Percentiles rank a stretch among this genome's conserved stretches.
Conservation (phyloP, 2,329 filamentous ascomycete genomes). For the Fusarium scirpi region DNA sequence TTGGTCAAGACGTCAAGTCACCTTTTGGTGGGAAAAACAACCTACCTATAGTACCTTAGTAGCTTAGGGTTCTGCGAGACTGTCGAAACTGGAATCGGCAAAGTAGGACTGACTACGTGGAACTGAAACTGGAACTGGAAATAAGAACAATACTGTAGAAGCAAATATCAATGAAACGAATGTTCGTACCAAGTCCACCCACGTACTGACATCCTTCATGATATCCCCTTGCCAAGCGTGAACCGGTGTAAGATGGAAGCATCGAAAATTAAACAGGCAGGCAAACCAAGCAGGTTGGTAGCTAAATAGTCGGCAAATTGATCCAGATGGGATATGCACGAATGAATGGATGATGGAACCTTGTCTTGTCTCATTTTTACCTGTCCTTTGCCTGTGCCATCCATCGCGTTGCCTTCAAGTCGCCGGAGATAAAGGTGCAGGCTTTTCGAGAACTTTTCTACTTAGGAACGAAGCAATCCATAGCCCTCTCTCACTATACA, state of each 20-base stretch:
- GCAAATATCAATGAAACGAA: not conserved
- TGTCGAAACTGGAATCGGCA: not conserved
- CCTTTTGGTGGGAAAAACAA: constrained; percentile 24
- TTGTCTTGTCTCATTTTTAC: constrained; percentile 9
- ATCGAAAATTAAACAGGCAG: constrained; percentile 3
- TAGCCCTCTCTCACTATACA: constrained; percentile 10
- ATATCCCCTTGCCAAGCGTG: constrained; percentile 3
- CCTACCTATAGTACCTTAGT: not conserved
- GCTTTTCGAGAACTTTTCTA: constrained; percentile 14
- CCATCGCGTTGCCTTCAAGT: constrained; percentile 13
- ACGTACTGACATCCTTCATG: not conserved
- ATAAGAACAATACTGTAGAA: constrained; percentile 3
- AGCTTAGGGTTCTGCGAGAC: constrained; percentile 16
- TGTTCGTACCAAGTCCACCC: not conserved
- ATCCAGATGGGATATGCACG: constrained; percentile 5
- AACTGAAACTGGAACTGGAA: not conserved
- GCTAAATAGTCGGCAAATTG: not conserved
- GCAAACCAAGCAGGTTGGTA: not conserved
- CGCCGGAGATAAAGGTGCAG: constrained; percentile 15
- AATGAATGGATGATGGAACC: constrained; percentile 5
- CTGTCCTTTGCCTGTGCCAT: constrained; percentile 14
- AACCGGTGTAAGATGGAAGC: constrained; percentile 15
- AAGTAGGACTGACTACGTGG: not conserved
- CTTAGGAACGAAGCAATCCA: constrained; percentile 1
- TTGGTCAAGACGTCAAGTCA: constrained; percentile 14